Conservation (phyloP, 768 basidiomycete species). For the Collybiopsis luxurians region DNA sequence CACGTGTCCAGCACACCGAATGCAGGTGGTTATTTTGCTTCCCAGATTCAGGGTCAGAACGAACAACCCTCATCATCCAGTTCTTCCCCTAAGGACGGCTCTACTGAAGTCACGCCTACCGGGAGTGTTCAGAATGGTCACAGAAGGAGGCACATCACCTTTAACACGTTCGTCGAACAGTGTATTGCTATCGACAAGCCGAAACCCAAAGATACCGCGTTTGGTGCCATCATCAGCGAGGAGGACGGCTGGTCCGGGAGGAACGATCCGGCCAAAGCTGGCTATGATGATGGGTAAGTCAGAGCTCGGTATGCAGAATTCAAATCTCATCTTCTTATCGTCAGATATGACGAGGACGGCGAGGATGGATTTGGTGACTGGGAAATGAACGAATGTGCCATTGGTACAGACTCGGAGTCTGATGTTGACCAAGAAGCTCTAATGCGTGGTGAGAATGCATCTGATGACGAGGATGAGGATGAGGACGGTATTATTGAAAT, state of each 20-base stretch:
- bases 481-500: slow-evolving; percentile 64
- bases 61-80: slow-evolving; percentile 4
- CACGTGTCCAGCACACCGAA: slow-evolving; percentile 10
- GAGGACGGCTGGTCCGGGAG: slow-evolving; percentile 21
- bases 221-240: slow-evolving; percentile 3
- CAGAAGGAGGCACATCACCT: slow-evolving; percentile 83
- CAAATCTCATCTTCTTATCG: slow-evolving; percentile 4
- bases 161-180: slow-evolving; percentile 98
- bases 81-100: slow-evolving; percentile 7
- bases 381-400: slow-evolving; percentile 24
- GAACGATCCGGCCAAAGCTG: slow-evolving; percentile 1
- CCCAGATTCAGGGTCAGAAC: slow-evolving; percentile 2
- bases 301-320: slow-evolving; percentile 7
- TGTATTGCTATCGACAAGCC: slow-evolving; percentile 89
- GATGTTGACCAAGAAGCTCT: slow-evolving; percentile 28
- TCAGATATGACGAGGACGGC: slow-evolving; percentile 64
- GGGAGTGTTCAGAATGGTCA: slow-evolving; percentile 19
- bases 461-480: slow-evolving; percentile 30
- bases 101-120: slow-evolving; percentile 16
- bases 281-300: slow-evolving; percentile 48
- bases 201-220: slow-evolving; percentile 18
- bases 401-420: slow-evolving; percentile 40
- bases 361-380: slow-evolving; percentile 51
- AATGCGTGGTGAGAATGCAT: slow-evolving; percentile 5
- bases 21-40: not conserved